Evolutionary conservation across 805 yeast genomes (phyloP), one percentile per base, ranked within the genome.

Genomic region (Saturnispora kantuleensis): DNA sequence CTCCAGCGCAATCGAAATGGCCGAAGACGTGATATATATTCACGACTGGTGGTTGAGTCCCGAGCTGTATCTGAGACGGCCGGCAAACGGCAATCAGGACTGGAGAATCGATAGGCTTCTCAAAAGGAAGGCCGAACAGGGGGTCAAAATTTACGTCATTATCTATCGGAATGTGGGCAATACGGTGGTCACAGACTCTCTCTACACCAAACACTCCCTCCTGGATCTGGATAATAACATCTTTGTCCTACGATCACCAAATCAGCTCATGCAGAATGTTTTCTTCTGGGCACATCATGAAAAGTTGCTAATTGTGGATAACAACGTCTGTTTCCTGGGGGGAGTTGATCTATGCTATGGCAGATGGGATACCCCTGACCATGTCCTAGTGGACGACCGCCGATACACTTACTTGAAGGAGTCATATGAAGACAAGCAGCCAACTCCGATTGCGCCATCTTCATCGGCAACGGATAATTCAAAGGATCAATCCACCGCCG

Each of bases 11-110:
- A 68, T 93, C 44, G 87, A 84, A 52, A 81, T 85, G 84, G 97
- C 98, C 0, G 79, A 80, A 52, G 97, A 93, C 67, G 90, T 84
- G 1, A 82, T 93, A 31, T 93, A 81, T 59, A 87, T 93, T 41
- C 97, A 93, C 57, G 99, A 90, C 57, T 93, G 99, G 99, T 93
- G 98, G 98, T 69, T 93, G 21, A 76, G 90, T 4, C 99, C 99
- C 0, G 98, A 93, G 61, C 60, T 93, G 3, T 94, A 93, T 56
- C 68, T 93, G 65, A 75, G 98, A 50, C 70, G 99, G 41, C 98
- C 98, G 0, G 90, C 95, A 0, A 82, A 85, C 62, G 96, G 96
- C 8, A 90, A 90, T 55, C 97, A 93, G 62, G 82, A 85, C 50
- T 93, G 87, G 81, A 74, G 99, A 58, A 66, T 93, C 36, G 99